These are phyloP conservation scores for Torrubiellomyces zombiae DNA, from an alignment of 2,329 filamentous ascomycete genomes.

Conservation along the genomic window DNA sequence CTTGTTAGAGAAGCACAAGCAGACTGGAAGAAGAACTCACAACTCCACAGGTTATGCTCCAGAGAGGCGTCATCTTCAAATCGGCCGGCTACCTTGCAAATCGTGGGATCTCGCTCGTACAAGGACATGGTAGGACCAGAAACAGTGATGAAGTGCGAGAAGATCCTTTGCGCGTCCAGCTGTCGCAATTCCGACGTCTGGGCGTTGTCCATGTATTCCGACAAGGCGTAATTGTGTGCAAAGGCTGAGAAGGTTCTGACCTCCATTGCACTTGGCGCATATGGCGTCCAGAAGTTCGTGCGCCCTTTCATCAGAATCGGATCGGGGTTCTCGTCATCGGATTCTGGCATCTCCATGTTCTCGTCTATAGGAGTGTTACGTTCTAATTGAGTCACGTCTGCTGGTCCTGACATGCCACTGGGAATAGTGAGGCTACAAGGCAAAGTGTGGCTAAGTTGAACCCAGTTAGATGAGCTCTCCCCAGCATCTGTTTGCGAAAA, in stretches of 20 bases:
- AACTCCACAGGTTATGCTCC: conserved; percentile 49
- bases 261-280: conserved; percentile 20
- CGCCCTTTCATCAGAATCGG: conserved; percentile 15
- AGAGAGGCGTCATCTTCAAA: conserved; percentile 44
- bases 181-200: conserved; percentile 62
- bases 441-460: too few species aligned
- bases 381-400: too few species aligned
- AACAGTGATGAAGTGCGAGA: conserved; percentile 81
- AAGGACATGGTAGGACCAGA: conserved; percentile 76
- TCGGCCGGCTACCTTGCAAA: conserved; percentile 42
- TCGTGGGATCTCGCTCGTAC: conserved; percentile 67
- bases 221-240: conserved; percentile 33
- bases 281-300: conserved; percentile 18
- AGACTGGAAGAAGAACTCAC: conserved; percentile 21
- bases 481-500: too few species aligned
- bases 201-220: conserved; percentile 49
- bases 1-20: not conserved
- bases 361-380: conserved; percentile 24
- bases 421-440: conserved; percentile 19
- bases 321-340: conserved; percentile 37
- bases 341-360: conserved; percentile 44
- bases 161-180: conserved; percentile 62
- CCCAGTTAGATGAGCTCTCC: too few species aligned
- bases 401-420: too few species aligned
- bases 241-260: conserved; percentile 33